A percentile compares a stretch with the other conserved stretches of the same genome.
phyloP scores from a whole-genome alignment of 352 stramenopile species.

The Globisporangium barbulae region DNA sequence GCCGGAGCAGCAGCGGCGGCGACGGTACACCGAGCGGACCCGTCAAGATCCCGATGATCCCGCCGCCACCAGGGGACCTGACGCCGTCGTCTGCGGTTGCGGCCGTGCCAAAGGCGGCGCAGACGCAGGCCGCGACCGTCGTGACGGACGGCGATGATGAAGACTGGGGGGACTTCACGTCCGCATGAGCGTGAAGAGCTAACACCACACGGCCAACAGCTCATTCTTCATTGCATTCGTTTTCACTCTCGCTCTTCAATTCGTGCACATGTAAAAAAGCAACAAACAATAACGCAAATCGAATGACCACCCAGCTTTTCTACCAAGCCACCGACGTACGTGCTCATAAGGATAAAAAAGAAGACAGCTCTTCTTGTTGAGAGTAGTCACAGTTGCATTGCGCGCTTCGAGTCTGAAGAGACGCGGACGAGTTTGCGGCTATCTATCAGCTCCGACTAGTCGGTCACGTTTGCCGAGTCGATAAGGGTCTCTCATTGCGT shows the following conservation, averaged over 20 bases:
- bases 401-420: neutral
- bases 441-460: neutral
- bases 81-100: slow-evolving; percentile 23
- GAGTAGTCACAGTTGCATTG: neutral
- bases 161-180: slow-evolving; percentile 85
- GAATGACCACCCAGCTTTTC: slow-evolving; percentile 1
- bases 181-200: slow-evolving; percentile 29
- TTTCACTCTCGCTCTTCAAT: neutral
- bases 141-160: slow-evolving; percentile 45
- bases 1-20: slow-evolving; percentile 28
- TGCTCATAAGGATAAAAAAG: too few species aligned
- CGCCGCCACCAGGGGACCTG: slow-evolving; percentile 42
- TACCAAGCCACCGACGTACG: neutral
- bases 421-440: neutral
- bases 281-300: neutral
- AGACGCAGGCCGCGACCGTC: slow-evolving; percentile 29
- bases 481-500: neutral
- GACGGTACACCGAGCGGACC: slow-evolving; percentile 23
- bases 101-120: slow-evolving; percentile 28
- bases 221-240: neutral
- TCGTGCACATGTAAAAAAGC: slow-evolving; percentile 1
- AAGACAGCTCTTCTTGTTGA: neutral
- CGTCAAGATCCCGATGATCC: slow-evolving; percentile 51
- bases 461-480: neutral
- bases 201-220: neutral